Percentiles rank a stretch among this genome's conserved stretches.
These are phyloP conservation scores for Dendrocalamus latiflorus DNA, from an alignment of 202 grass and related monocot genomes.

Conservation along the genomic window DNA sequence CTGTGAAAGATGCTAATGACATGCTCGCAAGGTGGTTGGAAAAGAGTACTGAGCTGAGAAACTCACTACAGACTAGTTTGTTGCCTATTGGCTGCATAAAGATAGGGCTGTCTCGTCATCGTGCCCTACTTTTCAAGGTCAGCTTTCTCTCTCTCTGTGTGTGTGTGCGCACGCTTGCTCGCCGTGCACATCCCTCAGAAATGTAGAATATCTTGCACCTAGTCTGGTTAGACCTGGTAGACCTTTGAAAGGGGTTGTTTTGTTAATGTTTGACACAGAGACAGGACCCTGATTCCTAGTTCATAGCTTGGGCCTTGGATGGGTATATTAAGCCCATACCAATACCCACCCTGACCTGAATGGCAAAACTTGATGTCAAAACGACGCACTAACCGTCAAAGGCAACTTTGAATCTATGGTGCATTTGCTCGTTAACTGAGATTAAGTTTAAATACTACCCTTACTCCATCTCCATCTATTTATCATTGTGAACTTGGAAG, in stretches of 20 bases:
- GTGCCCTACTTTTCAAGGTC: constrained; percentile 99
- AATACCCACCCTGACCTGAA: neutral
- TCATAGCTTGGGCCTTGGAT: constrained; percentile 9
- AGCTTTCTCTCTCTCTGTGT: too few species aligned
- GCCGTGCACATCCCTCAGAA: neutral
- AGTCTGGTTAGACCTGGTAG: neutral
- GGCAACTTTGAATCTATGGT: neutral
- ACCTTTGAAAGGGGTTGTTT: neutral
- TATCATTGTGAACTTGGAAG: neutral
- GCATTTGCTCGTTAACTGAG: neutral
- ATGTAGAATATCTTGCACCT: neutral
- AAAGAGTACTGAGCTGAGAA: constrained; percentile 82
- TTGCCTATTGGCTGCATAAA: constrained; percentile 95
- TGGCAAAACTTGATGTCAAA: neutral
- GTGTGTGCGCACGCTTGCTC: too few species aligned
- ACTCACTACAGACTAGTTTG: constrained; percentile 82
- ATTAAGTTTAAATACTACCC: neutral
- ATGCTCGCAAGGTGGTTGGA: constrained; percentile 76
- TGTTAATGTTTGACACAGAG: neutral
- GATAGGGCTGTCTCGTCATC: constrained; percentile 81
- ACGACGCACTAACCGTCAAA: neutral
- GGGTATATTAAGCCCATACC: neutral
- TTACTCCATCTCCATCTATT: neutral
- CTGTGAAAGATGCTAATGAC: constrained; percentile 88
- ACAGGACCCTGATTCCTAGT: neutral